These are phyloP conservation scores for Phascolomyces articulosus DNA, from an alignment of 371 early-diverging fungal genomes.

Conservation along the genomic window DNA sequence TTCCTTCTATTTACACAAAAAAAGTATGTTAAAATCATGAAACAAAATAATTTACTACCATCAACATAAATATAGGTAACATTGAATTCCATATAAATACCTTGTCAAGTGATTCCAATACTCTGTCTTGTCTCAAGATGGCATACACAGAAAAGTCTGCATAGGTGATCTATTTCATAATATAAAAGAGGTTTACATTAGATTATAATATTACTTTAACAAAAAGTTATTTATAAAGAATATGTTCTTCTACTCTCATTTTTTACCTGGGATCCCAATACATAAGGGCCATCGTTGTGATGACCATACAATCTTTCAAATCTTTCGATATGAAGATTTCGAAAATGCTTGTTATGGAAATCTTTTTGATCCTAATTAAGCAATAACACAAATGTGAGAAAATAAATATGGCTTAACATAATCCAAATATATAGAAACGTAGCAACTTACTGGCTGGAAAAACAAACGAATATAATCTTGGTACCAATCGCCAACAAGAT, in stretches of 20 bases:
- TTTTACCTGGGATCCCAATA: background rate
- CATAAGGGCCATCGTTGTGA: background rate
- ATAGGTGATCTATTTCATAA: slow-evolving; percentile 1
- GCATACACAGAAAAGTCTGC: background rate
- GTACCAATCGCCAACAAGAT: background rate
- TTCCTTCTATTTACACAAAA: background rate
- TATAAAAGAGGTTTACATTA: too few relatives aligned
- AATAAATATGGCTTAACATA: background rate
- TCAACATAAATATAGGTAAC: too few relatives aligned
- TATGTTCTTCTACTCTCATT: too few relatives aligned
- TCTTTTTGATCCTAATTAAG: background rate
- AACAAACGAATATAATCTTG: background rate
- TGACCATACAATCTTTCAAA: background rate
- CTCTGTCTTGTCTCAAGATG: background rate
- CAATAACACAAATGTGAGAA: background rate
- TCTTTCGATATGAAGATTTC: background rate
- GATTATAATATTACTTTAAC: too few relatives aligned
- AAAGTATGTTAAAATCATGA: background rate
- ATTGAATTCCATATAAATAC: background rate
- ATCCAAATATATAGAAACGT: background rate
- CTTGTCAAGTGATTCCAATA: background rate
- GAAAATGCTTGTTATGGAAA: background rate
- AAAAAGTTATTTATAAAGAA: too few relatives aligned
- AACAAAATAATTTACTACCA: too few relatives aligned
- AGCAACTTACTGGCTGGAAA: slow-evolving; percentile 1